Base-by-base conservation (phyloP, 2,329 filamentous ascomycete species). In the Cladobotryum mycophilum region DNA sequence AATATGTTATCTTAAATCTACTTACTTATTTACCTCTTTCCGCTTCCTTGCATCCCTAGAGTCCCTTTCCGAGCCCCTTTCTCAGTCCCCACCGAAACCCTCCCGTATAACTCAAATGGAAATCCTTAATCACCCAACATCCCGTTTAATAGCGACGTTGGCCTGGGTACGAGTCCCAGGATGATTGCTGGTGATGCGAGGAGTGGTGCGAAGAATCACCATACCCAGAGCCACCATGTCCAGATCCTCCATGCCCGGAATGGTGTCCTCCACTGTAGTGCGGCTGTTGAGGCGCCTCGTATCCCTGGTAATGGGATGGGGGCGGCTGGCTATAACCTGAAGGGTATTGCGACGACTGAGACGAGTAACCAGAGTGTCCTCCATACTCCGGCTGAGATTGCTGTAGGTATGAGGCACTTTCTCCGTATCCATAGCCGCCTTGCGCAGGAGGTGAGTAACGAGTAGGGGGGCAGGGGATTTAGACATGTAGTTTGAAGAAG, bases 391-490 rank as follows among this genome's bases (percentile, higher is more conserved):
- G 18, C n/a, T 35, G 38, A 35, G 51, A 30, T 15, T 53, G 46
- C 1, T 48, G 12, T 45, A 58, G 56, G 25, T 69, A 69, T 14
- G 60, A 62, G 1, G 65, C 59, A 47, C 66, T 66, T 40, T 70
- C 57, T 22, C 69, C 66, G 52, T 76, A 73, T n/a, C 71, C 70
- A 53, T 71, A 76, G 0, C 65, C 58, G 8, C 25, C 25, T 13
- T 64, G 58, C n/a, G 65, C 54, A 4, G 56, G 63, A 25, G 56
- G 66, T 41, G 56, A 60, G 48, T 62, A 56, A 61, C 51, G 61
- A 57, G 56, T 58, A 56, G 60, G 61, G 1, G 67, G 2, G 67
- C 68, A 41, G 74, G 69, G 2, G 70, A 69, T 47, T 58, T 61
- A 3, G 73, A 73, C 30, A 68, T 55, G 49, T 70, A 70, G 47